Percentiles rank a stretch among this genome's conserved stretches.
Conservation (phyloP, 2,329 filamentous ascomycete genomes). For the Aspergillus candidus region DNA sequence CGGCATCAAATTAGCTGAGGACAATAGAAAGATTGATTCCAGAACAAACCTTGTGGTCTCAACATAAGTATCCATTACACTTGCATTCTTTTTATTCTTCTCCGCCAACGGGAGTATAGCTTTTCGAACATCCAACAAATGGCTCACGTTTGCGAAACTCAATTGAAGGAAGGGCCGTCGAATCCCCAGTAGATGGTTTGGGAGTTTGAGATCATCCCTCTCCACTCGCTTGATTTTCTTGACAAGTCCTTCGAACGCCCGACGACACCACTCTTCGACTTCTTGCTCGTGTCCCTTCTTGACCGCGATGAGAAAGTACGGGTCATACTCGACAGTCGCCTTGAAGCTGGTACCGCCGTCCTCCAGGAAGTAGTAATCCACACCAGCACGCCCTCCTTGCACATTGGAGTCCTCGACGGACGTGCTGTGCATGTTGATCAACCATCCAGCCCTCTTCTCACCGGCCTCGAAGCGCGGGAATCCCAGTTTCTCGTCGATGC, state of each 20-base stretch:
- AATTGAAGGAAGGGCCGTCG: conserved; percentile 81
- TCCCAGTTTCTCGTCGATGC: conserved; percentile 91
- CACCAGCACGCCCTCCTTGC: conserved; percentile 75
- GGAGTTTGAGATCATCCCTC: conserved; percentile 91
- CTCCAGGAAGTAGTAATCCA: conserved; percentile 96
- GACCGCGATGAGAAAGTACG: conserved; percentile 89
- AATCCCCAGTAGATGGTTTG: conserved; percentile 91
- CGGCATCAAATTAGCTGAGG: conserved; percentile 21
- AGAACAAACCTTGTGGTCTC: conserved; percentile 72
- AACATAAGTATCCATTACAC: conserved; percentile 96
- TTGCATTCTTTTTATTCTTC: conserved; percentile 93
- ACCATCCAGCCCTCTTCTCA: conserved; percentile 79
- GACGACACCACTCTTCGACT: conserved; percentile 89
- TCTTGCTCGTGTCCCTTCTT: conserved; percentile 84
- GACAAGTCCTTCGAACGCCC: conserved; percentile 72
- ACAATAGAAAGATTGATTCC: neutral
- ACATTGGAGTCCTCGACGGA: conserved; percentile 76
- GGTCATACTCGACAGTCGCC: conserved; percentile 90
- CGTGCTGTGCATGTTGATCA: conserved; percentile 91
- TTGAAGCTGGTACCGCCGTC: conserved; percentile 89
- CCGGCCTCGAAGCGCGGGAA: conserved; percentile 89
- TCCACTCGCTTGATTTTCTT: conserved; percentile 72
- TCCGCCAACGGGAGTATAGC: conserved; percentile 86
- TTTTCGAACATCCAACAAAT: conserved; percentile 77
- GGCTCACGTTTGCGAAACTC: conserved; percentile 77